Evolutionary conservation across 352 stramenopile species (phyloP).

Genomic region (Globisporangium barbulae): DNA sequence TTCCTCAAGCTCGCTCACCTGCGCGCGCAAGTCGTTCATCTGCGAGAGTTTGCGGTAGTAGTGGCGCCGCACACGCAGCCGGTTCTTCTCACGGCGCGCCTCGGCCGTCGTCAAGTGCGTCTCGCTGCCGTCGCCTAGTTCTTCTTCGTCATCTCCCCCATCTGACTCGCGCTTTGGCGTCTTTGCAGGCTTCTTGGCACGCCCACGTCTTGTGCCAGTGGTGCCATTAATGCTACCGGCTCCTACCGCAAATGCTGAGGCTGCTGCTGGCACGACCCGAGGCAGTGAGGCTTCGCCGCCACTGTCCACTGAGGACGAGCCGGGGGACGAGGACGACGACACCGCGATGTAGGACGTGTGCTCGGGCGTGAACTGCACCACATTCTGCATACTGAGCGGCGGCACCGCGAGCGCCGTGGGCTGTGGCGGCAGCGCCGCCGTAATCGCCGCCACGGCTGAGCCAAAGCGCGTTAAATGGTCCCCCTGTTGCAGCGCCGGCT

Average conservation of each 20-base stretch:
- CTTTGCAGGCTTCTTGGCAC: background rate
- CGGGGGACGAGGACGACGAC: slow-evolving; percentile 13
- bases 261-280: background rate
- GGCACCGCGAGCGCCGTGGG: background rate
- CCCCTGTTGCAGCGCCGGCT: too few relatives aligned
- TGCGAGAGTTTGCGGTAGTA: slow-evolving; percentile 21
- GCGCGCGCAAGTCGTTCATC: slow-evolving; percentile 19
- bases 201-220: background rate
- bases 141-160: background rate
- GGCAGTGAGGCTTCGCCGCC: slow-evolving; percentile 3
- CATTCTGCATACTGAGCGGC: background rate
- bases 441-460: background rate
- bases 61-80: slow-evolving; percentile 20
- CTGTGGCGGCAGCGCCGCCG: background rate
- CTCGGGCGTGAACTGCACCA: background rate
- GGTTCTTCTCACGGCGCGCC: slow-evolving; percentile 18
- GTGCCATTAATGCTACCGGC: background rate
- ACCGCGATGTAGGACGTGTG: background rate
- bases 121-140: background rate
- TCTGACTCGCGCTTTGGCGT: background rate
- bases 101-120: slow-evolving; percentile 5
- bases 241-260: background rate
- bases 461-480: background rate
- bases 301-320: slow-evolving; percentile 13
- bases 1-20: slow-evolving; percentile 18